These are phyloP conservation scores for Pichia sp. DNA, from an alignment of 1,139 yeast genomes.

Conservation along the genomic window DNA sequence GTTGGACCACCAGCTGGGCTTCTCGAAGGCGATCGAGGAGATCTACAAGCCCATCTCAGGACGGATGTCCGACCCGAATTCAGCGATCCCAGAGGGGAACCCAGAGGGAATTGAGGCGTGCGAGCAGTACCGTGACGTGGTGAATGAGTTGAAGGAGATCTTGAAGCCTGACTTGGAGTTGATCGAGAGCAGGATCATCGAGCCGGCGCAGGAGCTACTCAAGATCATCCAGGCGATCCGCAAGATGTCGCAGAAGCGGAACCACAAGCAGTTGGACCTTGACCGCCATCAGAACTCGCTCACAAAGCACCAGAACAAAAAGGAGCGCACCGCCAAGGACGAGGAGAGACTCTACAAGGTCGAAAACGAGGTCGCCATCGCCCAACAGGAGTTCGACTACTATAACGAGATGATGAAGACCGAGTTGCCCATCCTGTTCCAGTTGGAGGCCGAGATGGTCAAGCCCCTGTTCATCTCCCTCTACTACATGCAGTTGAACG, in stretches of 20 bases:
- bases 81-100: slow-evolving; percentile 83
- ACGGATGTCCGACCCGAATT: slow-evolving; percentile 83
- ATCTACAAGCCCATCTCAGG: slow-evolving; percentile 95
- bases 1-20: slow-evolving; percentile 89
- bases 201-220: slow-evolving; percentile 87
- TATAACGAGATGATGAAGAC: slow-evolving; percentile 89
- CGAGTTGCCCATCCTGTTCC: slow-evolving; percentile 82
- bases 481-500: slow-evolving; percentile 96
- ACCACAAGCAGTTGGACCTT: slow-evolving; percentile 89
- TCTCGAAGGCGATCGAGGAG: slow-evolving; percentile 90
- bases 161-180: slow-evolving; percentile 90
- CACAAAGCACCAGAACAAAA: slow-evolving; percentile 72
- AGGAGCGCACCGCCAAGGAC: slow-evolving; percentile 71
- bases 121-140: slow-evolving; percentile 85
- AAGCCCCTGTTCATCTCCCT: slow-evolving; percentile 89
- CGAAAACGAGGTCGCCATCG: slow-evolving; percentile 84
- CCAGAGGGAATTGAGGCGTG: slow-evolving; percentile 96
- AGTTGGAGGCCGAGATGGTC: slow-evolving; percentile 85
- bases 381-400: slow-evolving; percentile 93
- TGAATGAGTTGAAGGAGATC: slow-evolving; percentile 76
- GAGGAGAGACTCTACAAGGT: slow-evolving; percentile 86
- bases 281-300: slow-evolving; percentile 75
- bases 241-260: slow-evolving; percentile 92
- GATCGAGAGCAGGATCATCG: slow-evolving; percentile 82
- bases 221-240: slow-evolving; percentile 76